Base-by-base conservation (phyloP, 768 basidiomycete genomes). In the Tulasnella calospora region DNA sequence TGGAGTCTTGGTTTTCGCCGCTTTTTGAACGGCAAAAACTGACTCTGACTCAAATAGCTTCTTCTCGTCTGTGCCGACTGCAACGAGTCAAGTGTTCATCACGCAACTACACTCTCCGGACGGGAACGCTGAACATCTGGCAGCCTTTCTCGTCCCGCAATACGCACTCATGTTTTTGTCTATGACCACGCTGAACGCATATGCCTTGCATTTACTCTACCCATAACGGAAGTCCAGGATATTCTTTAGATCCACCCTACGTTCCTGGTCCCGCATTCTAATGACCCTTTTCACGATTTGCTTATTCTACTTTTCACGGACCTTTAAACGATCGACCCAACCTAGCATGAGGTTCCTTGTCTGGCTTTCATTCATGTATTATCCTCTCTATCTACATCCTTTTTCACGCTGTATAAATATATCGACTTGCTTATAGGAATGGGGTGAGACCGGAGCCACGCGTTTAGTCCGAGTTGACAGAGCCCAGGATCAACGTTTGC, bases 81-180 rank as follows among this genome's bases (percentile, higher is more conserved):
- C 89, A 0, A 90, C 90, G 10, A 87, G 87, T 5, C 90, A 91
- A 85, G 89, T 89, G 67, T 57, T 67, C 51, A 70, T 92, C 47
- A 91, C 90, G 0, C 90, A 92, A 81, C 88, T 90, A 12, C 89
- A 90, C 81, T 91, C 90, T 70, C 90, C 89, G 2, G 90, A 89
- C 1, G 91, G 92, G 36, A 86, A 84, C 38, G 89, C 90, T 7
- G 89, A 90, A 71, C 88, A 91, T 80, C 83, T 92, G 5, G 86
- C 90, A 0, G 85, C 88, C 7, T 92, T 91, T 81, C 84, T 92
- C 70, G 89, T 92, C 46, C 90, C 90, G 17, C 91, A 87, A 80
- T 88, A 87, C 79, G 77, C 83, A 19, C 81, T 88, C 70, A 85
- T 86, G 85, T 82, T 86, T 15, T 8, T 86, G 27, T 84, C 83